phyloP scores from a whole-genome alignment of 164 flowering plant genomes.

The Stephania japonica region DNA sequence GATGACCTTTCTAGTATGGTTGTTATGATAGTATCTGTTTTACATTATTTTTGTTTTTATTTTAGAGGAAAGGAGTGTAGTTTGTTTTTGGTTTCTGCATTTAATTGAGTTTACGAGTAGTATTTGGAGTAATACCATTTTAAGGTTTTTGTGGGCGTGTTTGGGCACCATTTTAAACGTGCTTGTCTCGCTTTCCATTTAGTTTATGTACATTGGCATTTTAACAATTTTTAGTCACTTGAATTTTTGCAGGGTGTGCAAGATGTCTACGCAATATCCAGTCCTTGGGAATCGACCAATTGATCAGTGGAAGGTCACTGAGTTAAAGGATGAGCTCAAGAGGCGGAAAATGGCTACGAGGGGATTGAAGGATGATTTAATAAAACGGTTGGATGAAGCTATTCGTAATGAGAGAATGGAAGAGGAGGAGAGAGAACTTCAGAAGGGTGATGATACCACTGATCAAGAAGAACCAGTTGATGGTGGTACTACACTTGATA shows the following conservation, averaged over 20 bases:
- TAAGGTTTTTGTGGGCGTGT: not conserved
- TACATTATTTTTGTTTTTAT: not conserved
- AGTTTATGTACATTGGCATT: not conserved
- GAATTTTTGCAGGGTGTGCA: slow-evolving; percentile 12
- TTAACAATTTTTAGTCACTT: not conserved
- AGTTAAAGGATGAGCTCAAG: slow-evolving; percentile 85
- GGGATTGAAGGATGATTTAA: slow-evolving; percentile 82
- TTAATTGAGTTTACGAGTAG: not conserved
- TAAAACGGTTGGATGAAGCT: slow-evolving; percentile 67
- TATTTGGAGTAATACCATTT: not conserved
- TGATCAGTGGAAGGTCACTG: slow-evolving; percentile 90
- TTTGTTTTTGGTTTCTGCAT: not conserved
- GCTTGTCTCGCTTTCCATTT: not conserved
- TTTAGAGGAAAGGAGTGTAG: not conserved
- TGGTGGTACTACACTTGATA: not conserved
- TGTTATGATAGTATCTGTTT: not conserved
- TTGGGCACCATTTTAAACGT: too few species aligned
- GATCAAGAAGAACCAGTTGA: not conserved
- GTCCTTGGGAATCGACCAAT: slow-evolving; percentile 58
- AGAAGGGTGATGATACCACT: not conserved
- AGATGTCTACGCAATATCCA: slow-evolving; percentile 55
- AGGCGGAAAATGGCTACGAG: slow-evolving; percentile 54
- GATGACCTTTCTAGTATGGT: not conserved
- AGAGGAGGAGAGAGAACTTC: slow-evolving; percentile 1
- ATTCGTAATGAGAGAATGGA: slow-evolving; percentile 39